These are phyloP conservation scores for Sporothrix schenckii DNA, from an alignment of 2,329 filamentous ascomycete genomes.

Conservation along the genomic window DNA sequence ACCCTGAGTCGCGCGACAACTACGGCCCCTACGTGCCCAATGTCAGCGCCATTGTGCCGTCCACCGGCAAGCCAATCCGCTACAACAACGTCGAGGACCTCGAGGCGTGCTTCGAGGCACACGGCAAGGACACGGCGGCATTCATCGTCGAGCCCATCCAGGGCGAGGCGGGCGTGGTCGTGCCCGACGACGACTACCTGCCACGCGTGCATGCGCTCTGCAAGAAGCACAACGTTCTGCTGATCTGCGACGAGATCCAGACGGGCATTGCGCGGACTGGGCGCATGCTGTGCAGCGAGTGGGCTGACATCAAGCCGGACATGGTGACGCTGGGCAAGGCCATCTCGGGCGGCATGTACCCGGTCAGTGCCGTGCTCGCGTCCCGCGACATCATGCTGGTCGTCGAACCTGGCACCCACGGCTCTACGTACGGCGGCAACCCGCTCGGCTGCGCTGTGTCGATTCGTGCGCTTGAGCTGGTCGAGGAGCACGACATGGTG, in stretches of 20 bases:
- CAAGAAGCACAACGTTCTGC: constrained; percentile 89
- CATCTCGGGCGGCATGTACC: constrained; percentile 98
- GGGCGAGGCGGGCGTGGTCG: constrained; percentile 94
- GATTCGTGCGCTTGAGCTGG: constrained; percentile 89
- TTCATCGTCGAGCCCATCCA: constrained; percentile 97
- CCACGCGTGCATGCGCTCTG: constrained; percentile 78
- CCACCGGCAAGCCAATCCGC: constrained; percentile 74
- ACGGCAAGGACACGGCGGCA: constrained; percentile 83
- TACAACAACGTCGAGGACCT: constrained; percentile 86
- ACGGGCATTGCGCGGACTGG: constrained; percentile 96
- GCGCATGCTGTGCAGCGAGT: constrained; percentile 90
- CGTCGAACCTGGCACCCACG: constrained; percentile 93
- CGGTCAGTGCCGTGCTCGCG: constrained; percentile 90
- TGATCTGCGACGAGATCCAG: constrained; percentile 99
- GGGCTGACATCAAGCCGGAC: constrained; percentile 93
- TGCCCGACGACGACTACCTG: constrained; percentile 89
- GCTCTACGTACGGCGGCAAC: constrained; percentile 98
- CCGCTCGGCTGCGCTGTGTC: constrained; percentile 93
- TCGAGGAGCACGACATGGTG: constrained; percentile 87
- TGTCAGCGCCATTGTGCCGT: constrained; percentile 75
- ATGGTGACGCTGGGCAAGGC: constrained; percentile 95
- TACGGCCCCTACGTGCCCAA: constrained; percentile 95
- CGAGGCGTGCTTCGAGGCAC: constrained; percentile 74
- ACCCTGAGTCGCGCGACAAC: constrained; percentile 93
- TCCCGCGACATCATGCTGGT: constrained; percentile 93